Conservation (phyloP, 495 filamentous ascomycete species). For the Annulohypoxylon bovei region DNA sequence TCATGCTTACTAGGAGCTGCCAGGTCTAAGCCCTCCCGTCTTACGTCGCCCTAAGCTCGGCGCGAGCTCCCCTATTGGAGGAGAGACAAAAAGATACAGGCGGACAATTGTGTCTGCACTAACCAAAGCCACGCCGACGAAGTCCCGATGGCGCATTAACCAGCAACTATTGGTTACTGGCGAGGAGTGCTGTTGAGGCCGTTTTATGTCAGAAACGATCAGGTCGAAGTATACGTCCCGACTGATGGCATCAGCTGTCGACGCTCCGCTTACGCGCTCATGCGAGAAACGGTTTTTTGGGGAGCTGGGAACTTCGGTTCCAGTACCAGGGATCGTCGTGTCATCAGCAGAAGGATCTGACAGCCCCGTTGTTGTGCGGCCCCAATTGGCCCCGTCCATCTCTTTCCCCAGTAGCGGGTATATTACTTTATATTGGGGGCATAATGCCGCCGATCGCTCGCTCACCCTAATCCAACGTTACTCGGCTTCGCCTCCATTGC, state of each 20-base stretch:
- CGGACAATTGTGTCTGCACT: neutral
- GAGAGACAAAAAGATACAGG: neutral
- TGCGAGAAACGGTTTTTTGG: neutral
- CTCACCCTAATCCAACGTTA: constrained; percentile 39
- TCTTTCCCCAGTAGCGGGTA: neutral
- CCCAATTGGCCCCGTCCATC: neutral
- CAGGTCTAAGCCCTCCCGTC: constrained; percentile 35
- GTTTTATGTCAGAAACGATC: constrained; percentile 12
- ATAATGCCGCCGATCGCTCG: constrained; percentile 13
- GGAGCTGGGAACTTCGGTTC: neutral
- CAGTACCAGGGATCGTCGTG: constrained; percentile 17
- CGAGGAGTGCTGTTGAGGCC: constrained; percentile 7
- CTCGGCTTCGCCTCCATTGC: constrained; percentile 27
- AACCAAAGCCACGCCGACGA: constrained; percentile 37
- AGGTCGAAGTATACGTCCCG: neutral
- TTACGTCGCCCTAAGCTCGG: constrained; percentile 26
- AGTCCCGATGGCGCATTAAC: constrained; percentile 10
- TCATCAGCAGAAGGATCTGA: constrained; percentile 31
- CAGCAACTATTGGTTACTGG: constrained; percentile 5
- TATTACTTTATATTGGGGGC: neutral
- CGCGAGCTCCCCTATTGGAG: constrained; percentile 9
- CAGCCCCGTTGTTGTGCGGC: neutral
- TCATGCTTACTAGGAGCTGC: constrained; percentile 5
- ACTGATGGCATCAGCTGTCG: constrained; percentile 8
- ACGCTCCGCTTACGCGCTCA: constrained; percentile 31